phyloP scores from a whole-genome alignment of 371 early-diverging fungal genomes.

The Actinomucor elegans region DNA sequence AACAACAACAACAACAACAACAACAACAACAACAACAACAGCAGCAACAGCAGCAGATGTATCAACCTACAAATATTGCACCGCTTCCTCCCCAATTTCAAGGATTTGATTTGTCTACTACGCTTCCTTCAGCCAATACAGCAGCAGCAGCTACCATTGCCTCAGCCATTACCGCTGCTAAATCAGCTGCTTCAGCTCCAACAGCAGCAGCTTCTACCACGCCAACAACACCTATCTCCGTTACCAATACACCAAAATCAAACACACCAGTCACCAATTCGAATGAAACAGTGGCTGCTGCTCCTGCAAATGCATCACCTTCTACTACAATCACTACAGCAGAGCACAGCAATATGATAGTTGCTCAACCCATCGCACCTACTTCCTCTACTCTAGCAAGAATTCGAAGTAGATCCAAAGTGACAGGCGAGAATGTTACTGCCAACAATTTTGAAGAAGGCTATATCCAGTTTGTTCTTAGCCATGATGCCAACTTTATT shows the following conservation, averaged over 20 bases:
- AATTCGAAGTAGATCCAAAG: slow-evolving; percentile 6
- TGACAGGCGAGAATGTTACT: slow-evolving; percentile 41
- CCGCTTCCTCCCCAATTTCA: slow-evolving; percentile 7
- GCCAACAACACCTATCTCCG: neutral
- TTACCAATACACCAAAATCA: neutral
- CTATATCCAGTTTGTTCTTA: slow-evolving; percentile 44
- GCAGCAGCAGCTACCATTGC: neutral
- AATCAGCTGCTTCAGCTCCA: neutral
- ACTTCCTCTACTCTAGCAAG: no score
- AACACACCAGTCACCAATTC: neutral
- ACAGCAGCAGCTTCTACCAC: neutral
- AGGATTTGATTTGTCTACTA: neutral
- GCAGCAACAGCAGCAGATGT: neutral
- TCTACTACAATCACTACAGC: no score
- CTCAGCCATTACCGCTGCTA: neutral
- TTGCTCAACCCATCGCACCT: neutral
- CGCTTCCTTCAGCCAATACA: neutral
- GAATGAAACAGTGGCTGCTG: no score
- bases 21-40: neutral
- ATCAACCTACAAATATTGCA: neutral
- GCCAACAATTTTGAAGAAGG: slow-evolving; percentile 42
- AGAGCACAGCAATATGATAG: no score
- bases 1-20: neutral
- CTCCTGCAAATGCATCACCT: neutral
- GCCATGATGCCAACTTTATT: slow-evolving; percentile 38